Evolutionary conservation across 2,329 filamentous ascomycete species (phyloP), one percentile per base, ranked within the genome.

Genomic region (Pseudonectria foliicola): DNA sequence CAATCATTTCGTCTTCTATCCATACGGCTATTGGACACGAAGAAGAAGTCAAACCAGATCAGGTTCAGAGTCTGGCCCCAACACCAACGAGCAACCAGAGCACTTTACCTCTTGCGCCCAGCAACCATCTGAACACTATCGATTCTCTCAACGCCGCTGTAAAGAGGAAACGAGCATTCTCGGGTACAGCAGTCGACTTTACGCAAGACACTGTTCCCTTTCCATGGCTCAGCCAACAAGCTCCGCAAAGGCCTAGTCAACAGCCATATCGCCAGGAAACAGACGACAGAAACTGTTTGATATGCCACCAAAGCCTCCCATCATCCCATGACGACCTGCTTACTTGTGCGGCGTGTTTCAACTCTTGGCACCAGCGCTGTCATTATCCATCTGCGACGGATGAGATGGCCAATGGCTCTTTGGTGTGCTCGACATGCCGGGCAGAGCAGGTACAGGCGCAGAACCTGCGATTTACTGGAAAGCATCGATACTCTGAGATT

Each of bases 151-250:
- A 33, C 13, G 16, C 24, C 6, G 38, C 44, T 4, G 26, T 45
- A 11, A 61, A 62, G 41, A 46, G 57, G 25, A 61, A 61, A 40
- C 49, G 52, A 37, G 44, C 45, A 10, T 15, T 40, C 3, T 31
- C 36, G 12, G 34, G 16, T 2, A 39, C 40, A 11, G 37, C 30
- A 2, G 39, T 53, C 4, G 56, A 63, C 29, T 61, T 62, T 27
- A 46, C 45, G 3, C 56, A 56, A 35, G 51, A 41, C 42, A 60
- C 60, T 5, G 50, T 62, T 13, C 32, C 47, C 1, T 56, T 59
- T 24, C 49, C 52, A 2, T 38, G 48, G 29, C 37, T 45, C 4
- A 28, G 26, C 21, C 41, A 35, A 24, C 27, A 37, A 16, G 27
- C 30, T 12, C 18, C 16, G 23, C 35, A 28, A 10, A 29, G 34